Conservation (phyloP, 371 early-diverging fungal species). For the Lichtheimia hyalospora region DNA sequence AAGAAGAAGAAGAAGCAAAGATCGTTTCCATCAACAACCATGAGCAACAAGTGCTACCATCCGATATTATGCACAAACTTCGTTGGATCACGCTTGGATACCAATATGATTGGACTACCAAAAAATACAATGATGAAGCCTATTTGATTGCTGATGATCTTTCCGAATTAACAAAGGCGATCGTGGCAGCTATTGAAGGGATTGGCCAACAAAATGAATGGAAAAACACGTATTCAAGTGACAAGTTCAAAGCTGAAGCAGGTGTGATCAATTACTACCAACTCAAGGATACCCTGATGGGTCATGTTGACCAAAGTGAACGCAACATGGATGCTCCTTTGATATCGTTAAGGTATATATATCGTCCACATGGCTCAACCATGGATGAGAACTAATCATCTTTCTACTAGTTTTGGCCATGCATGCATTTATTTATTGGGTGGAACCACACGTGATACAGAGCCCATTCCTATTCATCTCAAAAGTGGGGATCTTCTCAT, state of each 20-base stretch:
- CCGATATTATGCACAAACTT: conserved; percentile 58
- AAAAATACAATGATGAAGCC: conserved; percentile 64
- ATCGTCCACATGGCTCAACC: too few species aligned
- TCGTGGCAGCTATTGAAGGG: conserved; percentile 55
- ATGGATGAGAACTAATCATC: too few species aligned
- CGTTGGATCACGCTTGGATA: conserved; percentile 91
- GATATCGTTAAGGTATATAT: conserved; percentile 72
- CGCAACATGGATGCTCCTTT: conserved; percentile 80
- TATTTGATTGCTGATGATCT: conserved; percentile 54
- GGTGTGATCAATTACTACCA: conserved; percentile 96
- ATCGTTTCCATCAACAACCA: neutral
- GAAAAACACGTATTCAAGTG: conserved; percentile 46
- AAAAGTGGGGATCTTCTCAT: conserved; percentile 84
- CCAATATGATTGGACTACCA: conserved; percentile 92
- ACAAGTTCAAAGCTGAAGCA: conserved; percentile 78
- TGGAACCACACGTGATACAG: conserved; percentile 60
- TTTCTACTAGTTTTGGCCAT: conserved; percentile 64
- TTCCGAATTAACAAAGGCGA: conserved; percentile 44
- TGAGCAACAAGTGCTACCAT: conserved; percentile 28
- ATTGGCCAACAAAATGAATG: conserved; percentile 26
- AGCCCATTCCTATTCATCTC: conserved; percentile 68
- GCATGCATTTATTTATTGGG: conserved; percentile 83
- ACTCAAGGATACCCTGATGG: conserved; percentile 82
- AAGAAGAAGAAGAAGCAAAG: neutral
- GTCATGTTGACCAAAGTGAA: conserved; percentile 95